Evolutionary conservation across 2,329 filamentous ascomycete genomes (phyloP).

Genomic region (Trichoderma lentiforme): DNA sequence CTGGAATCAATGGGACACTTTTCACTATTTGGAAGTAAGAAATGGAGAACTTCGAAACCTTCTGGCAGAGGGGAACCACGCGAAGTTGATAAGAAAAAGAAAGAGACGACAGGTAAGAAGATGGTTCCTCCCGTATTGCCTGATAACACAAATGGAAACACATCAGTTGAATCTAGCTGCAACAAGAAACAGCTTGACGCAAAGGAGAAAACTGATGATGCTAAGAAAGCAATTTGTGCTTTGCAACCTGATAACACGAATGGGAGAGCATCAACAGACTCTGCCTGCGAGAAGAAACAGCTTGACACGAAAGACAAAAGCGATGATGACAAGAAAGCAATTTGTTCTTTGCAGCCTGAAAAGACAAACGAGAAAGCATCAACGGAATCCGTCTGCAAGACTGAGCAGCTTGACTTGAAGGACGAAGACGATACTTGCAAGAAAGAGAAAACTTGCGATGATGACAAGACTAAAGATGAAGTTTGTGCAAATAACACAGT

Average conservation of each 20-base stretch:
- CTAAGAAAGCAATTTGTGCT: neutral
- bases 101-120: fast-evolving
- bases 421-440: no score
- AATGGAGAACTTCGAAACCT: neutral
- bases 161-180: neutral
- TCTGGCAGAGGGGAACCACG: neutral
- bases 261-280: no score
- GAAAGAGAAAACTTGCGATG: neutral
- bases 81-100: neutral
- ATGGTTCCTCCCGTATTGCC: neutral
- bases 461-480: neutral
- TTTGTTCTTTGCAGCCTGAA: neutral
- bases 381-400: no score
- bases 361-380: no score
- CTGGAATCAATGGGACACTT: neutral
- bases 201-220: neutral
- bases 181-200: neutral
- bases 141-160: neutral
- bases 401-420: no score
- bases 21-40: neutral
- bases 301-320: neutral
- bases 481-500: neutral
- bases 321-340: neutral
- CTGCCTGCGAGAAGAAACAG: no score
- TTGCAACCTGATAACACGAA: neutral